phyloP scores from a whole-genome alignment of 2,329 filamentous ascomycete species.

The Coniochaeta pulveracea region DNA sequence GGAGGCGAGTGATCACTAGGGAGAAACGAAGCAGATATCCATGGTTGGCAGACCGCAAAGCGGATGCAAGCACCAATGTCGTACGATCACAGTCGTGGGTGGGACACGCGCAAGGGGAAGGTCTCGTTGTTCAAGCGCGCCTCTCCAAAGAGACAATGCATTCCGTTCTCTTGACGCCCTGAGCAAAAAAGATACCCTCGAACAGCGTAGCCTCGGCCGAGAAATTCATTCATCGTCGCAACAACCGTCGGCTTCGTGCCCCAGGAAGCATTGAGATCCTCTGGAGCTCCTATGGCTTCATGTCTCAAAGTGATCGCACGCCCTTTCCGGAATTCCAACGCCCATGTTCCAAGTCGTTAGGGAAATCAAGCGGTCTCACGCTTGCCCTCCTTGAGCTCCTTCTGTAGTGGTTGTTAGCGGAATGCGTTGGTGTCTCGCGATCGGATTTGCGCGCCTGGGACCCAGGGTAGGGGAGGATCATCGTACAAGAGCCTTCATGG shows the following conservation, averaged over 20 bases:
- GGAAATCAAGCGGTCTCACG: conserved; percentile 20
- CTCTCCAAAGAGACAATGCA: conserved; percentile 15
- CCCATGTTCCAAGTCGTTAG: conserved; percentile 8
- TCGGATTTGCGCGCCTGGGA: not conserved
- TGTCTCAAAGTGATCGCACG: conserved; percentile 10
- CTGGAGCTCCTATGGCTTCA: conserved; percentile 14
- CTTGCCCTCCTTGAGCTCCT: conserved; percentile 91
- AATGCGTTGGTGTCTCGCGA: not conserved
- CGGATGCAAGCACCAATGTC: too few species aligned
- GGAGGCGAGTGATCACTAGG: not conserved
- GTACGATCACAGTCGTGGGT: too few species aligned
- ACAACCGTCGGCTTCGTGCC: conserved; percentile 9
- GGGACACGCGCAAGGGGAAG: too few species aligned
- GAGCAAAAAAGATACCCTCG: conserved; percentile 14
- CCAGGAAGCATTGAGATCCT: conserved; percentile 13
- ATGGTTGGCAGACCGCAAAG: too few species aligned
- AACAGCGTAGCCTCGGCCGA: conserved; percentile 15
- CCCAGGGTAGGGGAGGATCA: conserved; percentile 16
- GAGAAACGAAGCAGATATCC: too few species aligned
- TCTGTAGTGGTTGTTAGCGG: conserved; percentile 43
- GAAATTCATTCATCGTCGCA: conserved; percentile 8
- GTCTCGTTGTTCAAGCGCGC: too few species aligned
- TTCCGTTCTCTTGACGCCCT: conserved; percentile 15
- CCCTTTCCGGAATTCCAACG: conserved; percentile 6
- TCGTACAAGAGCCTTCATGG: conserved; percentile 93